Evolutionary conservation across 169 alveolate genomes (phyloP), one percentile per base, ranked within the genome.

Genomic region (Cryptosporidium ubiquitum): DNA sequence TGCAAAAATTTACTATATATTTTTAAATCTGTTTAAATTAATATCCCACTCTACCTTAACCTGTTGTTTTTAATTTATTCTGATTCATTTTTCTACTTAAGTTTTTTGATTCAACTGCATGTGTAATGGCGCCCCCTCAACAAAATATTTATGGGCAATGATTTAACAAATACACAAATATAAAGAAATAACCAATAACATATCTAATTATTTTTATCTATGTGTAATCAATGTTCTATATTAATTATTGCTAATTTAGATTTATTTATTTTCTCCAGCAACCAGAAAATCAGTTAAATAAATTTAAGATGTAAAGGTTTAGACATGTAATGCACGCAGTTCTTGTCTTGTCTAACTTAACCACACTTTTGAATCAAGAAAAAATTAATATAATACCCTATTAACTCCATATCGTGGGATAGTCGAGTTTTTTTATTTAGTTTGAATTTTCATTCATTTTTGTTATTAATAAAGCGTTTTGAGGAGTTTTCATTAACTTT

Each of bases 291-390:
- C n/a, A 55, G 29, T 23, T n/a, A 35, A 55, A 55, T 23, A 0
- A 3, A 12, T 16, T 26, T 2, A 5, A 55, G 29, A 55, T 55
- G 66, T 71, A 26, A 60, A 40, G 26, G 37, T 26, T 37, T 58
- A 79, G 89, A 79, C 89, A 79, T 61, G 89, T 39, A 64, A 60
- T 79, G 89, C 89, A 79, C 89, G 68, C 89, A 79, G 89, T 79
- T 79, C 39, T 79, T 79, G 89, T 79, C 89, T 79, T 79, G 89
- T 79, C 89, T 79, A 49, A 42, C 60, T 52, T 40, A 61, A 61
- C 89, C 89, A 79, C 89, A 79, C 89, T 61, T 61, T 26, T 20
- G 3, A 52, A 7, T 31, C 26, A 31, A 39, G 68, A 26, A 37
- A 26, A 39, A 55, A 2, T 23, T 20, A 14, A 55, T 55, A 55